Conservation (phyloP, 1,139 yeast species). For the Hyphopichia fennica region DNA sequence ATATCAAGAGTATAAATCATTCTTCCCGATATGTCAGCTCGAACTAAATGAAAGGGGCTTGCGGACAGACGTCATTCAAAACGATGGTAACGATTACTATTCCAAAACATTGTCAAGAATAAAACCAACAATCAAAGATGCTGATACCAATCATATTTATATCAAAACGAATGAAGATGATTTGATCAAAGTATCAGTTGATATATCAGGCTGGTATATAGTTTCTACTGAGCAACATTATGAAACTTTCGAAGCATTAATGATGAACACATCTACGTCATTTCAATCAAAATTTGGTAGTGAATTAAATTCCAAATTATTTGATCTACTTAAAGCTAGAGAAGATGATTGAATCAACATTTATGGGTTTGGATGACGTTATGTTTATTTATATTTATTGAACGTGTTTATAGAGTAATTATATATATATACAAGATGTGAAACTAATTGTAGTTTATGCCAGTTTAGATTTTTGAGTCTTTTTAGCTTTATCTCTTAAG, state of each 20-base stretch:
- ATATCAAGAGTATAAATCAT: slow-evolving; percentile 26
- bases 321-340: background rate
- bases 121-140: background rate
- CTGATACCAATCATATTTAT: slow-evolving; percentile 10
- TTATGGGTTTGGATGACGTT: no score
- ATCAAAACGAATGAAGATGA: slow-evolving; percentile 22
- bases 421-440: slow-evolving; percentile 13
- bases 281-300: slow-evolving; percentile 34
- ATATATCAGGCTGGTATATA: slow-evolving; percentile 35
- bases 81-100: background rate
- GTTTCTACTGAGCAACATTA: slow-evolving; percentile 15
- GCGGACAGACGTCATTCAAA: background rate
- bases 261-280: slow-evolving; percentile 36
- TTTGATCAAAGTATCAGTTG: slow-evolving; percentile 27
- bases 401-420: background rate
- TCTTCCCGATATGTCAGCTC: slow-evolving; percentile 25
- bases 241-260: slow-evolving; percentile 49
- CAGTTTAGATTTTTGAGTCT: slow-evolving; percentile 6
- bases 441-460: background rate
- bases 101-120: slow-evolving; percentile 1
- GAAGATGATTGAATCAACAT: background rate
- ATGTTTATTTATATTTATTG: background rate
- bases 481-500: slow-evolving; percentile 29
- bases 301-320: slow-evolving; percentile 22
- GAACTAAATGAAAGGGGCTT: background rate